These are phyloP conservation scores for Phytophthora podocarpi DNA, from an alignment of 352 stramenopile species.

Conservation along the genomic window DNA sequence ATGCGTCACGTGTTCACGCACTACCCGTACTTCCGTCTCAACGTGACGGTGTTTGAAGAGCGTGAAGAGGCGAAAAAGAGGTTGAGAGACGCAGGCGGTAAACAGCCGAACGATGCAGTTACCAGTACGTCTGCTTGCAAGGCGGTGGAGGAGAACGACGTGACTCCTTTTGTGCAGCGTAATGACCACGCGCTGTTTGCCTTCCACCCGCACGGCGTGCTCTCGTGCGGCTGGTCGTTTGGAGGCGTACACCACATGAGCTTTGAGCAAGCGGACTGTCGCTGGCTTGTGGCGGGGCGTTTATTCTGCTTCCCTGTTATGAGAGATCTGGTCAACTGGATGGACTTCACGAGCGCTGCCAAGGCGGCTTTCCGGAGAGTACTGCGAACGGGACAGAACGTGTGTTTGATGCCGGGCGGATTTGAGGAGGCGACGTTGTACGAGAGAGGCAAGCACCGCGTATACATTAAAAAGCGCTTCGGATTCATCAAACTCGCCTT, in stretches of 20 bases:
- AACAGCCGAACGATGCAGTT: too few relatives aligned
- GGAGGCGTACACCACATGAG: constrained; percentile 60
- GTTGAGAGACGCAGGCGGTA: too few relatives aligned
- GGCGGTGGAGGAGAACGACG: constrained; percentile 23
- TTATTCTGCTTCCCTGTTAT: constrained; percentile 81
- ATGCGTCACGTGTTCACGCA: constrained; percentile 56
- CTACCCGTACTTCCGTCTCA: constrained; percentile 56
- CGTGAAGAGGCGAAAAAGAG: constrained; percentile 22
- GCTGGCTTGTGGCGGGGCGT: constrained; percentile 45
- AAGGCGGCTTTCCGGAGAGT: constrained; percentile 57
- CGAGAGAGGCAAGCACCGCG: constrained; percentile 76
- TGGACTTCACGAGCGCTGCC: constrained; percentile 55
- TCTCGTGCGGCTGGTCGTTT: constrained; percentile 56
- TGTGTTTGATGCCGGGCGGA: constrained; percentile 89
- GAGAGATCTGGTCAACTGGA: constrained; percentile 76
- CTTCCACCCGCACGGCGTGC: constrained; percentile 74
- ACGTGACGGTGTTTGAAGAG: constrained; percentile 51
- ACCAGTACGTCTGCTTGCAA: too few relatives aligned
- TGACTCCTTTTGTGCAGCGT: constrained; percentile 12
- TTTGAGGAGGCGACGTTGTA: constrained; percentile 95
- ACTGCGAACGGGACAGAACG: constrained; percentile 61
- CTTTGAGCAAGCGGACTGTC: constrained; percentile 47
- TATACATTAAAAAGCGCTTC: constrained; percentile 91
- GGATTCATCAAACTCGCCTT: constrained; percentile 95
- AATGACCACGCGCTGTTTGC: constrained; percentile 36